A percentile compares a stretch with the other conserved stretches of the same genome.
Conservation (phyloP, 2,329 filamentous ascomycete genomes). For the Paecilomyces variotii region DNA sequence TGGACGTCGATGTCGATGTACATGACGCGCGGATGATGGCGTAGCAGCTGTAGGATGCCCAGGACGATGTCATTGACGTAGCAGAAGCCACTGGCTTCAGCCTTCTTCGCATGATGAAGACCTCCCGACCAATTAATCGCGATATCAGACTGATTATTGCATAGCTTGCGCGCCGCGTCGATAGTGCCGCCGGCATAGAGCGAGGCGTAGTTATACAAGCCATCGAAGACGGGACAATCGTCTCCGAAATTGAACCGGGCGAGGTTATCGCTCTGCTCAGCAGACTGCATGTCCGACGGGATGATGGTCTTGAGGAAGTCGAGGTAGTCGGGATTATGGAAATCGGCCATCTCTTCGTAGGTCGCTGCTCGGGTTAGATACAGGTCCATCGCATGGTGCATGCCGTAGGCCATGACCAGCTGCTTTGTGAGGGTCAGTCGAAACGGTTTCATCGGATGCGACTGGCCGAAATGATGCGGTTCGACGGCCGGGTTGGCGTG, state of each 20-base stretch:
- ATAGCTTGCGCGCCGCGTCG: constrained; percentile 83
- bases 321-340: constrained; percentile 83
- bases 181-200: constrained; percentile 86
- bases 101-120: constrained; percentile 90
- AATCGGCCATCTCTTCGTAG: constrained; percentile 77
- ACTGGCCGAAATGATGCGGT: constrained; percentile 91
- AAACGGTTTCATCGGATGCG: constrained; percentile 99
- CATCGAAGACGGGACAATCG: constrained; percentile 94
- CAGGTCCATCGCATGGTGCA: constrained; percentile 95
- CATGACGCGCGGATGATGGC: constrained; percentile 72
- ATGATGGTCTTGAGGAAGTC: constrained; percentile 72
- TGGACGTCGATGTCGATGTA: constrained; percentile 95
- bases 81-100: constrained; percentile 91
- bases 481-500: constrained; percentile 94
- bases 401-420: constrained; percentile 86
- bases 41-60: constrained; percentile 79
- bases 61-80: constrained; percentile 99
- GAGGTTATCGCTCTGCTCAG: constrained; percentile 47
- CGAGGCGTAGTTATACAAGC: constrained; percentile 89
- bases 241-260: constrained; percentile 81
- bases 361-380: constrained; percentile 78
- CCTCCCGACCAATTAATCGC: constrained; percentile 97
- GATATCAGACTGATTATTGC: constrained; percentile 80
- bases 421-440: constrained; percentile 91
- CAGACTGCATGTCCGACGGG: constrained; percentile 60